A percentile compares a stretch with the other conserved stretches of the same genome.
phyloP scores from a whole-genome alignment of 2,329 filamentous ascomycete species.

The Calonectria crousiana region DNA sequence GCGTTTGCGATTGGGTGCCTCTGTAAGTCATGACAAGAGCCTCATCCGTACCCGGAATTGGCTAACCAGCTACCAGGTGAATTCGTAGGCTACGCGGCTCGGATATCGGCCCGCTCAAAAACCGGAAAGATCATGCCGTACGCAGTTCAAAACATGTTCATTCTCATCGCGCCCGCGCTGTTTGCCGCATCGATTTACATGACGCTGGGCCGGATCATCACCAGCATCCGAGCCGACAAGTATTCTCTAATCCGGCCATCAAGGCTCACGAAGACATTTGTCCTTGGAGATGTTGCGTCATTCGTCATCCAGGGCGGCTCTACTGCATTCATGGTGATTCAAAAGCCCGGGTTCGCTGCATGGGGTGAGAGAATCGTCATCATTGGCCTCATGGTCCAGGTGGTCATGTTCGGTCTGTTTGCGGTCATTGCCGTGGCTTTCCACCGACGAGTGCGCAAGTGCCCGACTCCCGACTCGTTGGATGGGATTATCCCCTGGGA shows the following conservation, averaged over 20 bases:
- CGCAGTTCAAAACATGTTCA: slow-evolving; percentile 10
- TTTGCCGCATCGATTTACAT: slow-evolving; percentile 13
- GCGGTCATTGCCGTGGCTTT: neutral
- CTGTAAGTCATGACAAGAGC: neutral
- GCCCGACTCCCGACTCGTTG: neutral
- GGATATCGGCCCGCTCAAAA: neutral
- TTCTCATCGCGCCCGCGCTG: slow-evolving; percentile 2
- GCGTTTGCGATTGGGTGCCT: slow-evolving; percentile 9
- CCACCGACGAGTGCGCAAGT: neutral
- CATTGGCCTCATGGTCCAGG: neutral
- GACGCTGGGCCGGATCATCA: neutral
- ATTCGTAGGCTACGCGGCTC: slow-evolving; percentile 6
- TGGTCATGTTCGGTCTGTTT: slow-evolving; percentile 9
- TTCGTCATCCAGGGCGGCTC: neutral
- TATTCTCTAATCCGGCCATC: neutral
- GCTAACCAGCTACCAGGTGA: neutral
- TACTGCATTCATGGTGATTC: neutral
- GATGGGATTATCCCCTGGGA: slow-evolving; percentile 5
- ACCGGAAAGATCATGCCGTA: slow-evolving; percentile 9
- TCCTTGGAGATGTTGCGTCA: neutral
- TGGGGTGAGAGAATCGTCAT: slow-evolving; percentile 10
- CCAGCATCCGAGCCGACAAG: neutral
- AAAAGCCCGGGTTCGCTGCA: neutral
- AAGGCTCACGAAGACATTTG: slow-evolving; percentile 12
- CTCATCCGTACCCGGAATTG: too few relatives aligned